Conservation (phyloP, 345 rosid genomes). For the Salix udensis region DNA sequence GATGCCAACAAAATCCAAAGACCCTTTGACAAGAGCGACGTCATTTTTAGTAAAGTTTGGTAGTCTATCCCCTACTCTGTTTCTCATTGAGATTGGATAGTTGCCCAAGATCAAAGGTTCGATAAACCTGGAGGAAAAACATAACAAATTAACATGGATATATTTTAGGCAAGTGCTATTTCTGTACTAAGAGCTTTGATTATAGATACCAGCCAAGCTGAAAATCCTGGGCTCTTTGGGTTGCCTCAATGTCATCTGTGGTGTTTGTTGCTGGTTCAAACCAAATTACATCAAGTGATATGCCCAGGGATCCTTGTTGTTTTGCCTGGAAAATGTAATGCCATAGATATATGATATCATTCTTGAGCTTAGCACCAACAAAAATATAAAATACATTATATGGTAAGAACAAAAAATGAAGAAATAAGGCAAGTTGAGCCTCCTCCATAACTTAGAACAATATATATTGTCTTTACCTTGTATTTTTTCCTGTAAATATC, state of each 20-base stretch:
- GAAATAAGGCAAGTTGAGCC: not conserved
- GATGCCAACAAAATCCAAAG: conserved; percentile 86
- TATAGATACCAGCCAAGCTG: conserved; percentile 87
- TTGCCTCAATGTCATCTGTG: conserved; percentile 61
- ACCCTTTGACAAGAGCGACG: conserved; percentile 62
- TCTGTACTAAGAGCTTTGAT: not conserved
- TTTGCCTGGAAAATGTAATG: conserved; percentile 37
- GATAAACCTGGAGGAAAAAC: conserved; percentile 53
- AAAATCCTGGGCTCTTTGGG: conserved; percentile 94
- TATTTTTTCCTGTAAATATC: conserved; percentile 70
- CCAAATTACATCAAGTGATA: conserved; percentile 82
- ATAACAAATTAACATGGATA: not conserved
- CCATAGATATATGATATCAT: not conserved
- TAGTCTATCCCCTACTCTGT: conserved; percentile 65
- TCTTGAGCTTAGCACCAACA: not conserved
- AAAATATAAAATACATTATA: not conserved
- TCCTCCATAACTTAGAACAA: not conserved
- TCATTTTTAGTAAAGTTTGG: conserved; percentile 63
- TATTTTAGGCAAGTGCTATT: not conserved
- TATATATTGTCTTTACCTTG: conserved; percentile 38
- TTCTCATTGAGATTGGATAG: conserved; percentile 83
- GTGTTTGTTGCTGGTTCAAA: conserved; percentile 57
- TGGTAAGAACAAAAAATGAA: not conserved
- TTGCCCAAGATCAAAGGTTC: conserved; percentile 82
- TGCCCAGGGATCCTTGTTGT: conserved; percentile 71